Conservation (phyloP, 2,329 filamentous ascomycete genomes). For the Alternaria ventricosa region DNA sequence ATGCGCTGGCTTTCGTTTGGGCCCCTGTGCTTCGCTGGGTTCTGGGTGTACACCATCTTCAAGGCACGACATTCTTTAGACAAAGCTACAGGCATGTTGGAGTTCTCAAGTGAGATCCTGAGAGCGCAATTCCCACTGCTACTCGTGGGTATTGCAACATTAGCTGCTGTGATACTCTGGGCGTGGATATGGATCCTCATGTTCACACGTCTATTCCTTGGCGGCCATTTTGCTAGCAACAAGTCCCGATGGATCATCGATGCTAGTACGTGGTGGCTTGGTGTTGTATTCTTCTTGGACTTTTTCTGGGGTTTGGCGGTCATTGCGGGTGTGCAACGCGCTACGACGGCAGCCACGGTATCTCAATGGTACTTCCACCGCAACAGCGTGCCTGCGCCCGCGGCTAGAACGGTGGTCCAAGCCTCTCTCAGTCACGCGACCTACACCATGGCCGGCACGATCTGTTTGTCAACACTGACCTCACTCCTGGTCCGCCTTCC, state of each 20-base stretch:
- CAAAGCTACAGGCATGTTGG: constrained; percentile 85
- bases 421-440: constrained; percentile 82
- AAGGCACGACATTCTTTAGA: constrained; percentile 80
- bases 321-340: constrained; percentile 85
- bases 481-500: constrained; percentile 83
- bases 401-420: constrained; percentile 79
- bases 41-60: constrained; percentile 85
- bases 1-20: constrained; percentile 89
- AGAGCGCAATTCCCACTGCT: constrained; percentile 84
- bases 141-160: constrained; percentile 78
- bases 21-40: constrained; percentile 72
- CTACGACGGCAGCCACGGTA: constrained; percentile 91
- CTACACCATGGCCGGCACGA: constrained; percentile 88
- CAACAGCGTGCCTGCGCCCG: constrained; percentile 76
- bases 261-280: constrained; percentile 91
- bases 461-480: constrained; percentile 85
- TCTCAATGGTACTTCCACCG: constrained; percentile 99
- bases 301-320: constrained; percentile 95
- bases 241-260: constrained; percentile 76
- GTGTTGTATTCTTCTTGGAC: constrained; percentile 88
- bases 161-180: constrained; percentile 80
- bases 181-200: constrained; percentile 97
- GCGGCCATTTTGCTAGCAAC: constrained; percentile 74
- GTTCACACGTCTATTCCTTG: constrained; percentile 94
- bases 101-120: constrained; percentile 89